Evolutionary conservation across 768 basidiomycete species (phyloP).

Genomic region (Boletus rufocinnamomeus): DNA sequence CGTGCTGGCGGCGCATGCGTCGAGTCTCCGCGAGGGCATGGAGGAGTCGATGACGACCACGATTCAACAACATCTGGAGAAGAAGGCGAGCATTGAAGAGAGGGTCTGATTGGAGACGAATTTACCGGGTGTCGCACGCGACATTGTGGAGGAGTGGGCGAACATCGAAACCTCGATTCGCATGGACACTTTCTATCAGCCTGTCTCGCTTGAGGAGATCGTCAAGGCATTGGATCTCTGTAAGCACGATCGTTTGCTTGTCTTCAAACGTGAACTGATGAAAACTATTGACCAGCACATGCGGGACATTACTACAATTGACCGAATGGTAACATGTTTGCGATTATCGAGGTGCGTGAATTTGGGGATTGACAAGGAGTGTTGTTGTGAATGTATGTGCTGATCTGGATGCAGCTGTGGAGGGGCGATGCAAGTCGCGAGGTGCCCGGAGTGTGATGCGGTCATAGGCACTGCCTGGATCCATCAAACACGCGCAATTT

Average conservation of each 20-base stretch:
- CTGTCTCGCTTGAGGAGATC: slow-evolving; percentile 58
- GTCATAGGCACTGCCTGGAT: slow-evolving; percentile 46
- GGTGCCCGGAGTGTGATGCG: slow-evolving; percentile 60
- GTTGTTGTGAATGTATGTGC: neutral
- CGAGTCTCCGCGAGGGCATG: slow-evolving; percentile 13
- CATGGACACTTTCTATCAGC: slow-evolving; percentile 48
- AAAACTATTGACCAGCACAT: slow-evolving; percentile 29
- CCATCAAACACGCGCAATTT: slow-evolving; percentile 44
- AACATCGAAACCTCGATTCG: slow-evolving; percentile 42
- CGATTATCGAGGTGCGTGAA: slow-evolving; percentile 51
- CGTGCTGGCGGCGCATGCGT: slow-evolving; percentile 24
- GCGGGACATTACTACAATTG: slow-evolving; percentile 53
- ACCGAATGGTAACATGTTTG: slow-evolving; percentile 62
- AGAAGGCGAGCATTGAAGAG: slow-evolving; percentile 27
- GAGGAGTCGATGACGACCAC: slow-evolving; percentile 3
- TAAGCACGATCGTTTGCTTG: slow-evolving; percentile 20
- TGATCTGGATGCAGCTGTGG: slow-evolving; percentile 50
- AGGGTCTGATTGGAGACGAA: slow-evolving; percentile 46
- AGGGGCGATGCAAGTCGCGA: slow-evolving; percentile 48
- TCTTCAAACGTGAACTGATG: neutral
- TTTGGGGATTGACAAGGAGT: neutral
- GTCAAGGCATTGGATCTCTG: slow-evolving; percentile 53
- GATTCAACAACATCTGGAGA: slow-evolving; percentile 16
- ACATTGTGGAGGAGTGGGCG: slow-evolving; percentile 50
- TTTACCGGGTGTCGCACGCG: slow-evolving; percentile 39